phyloP scores from a whole-genome alignment of 148 eudicot genomes.

The Agrostemma githago region DNA sequence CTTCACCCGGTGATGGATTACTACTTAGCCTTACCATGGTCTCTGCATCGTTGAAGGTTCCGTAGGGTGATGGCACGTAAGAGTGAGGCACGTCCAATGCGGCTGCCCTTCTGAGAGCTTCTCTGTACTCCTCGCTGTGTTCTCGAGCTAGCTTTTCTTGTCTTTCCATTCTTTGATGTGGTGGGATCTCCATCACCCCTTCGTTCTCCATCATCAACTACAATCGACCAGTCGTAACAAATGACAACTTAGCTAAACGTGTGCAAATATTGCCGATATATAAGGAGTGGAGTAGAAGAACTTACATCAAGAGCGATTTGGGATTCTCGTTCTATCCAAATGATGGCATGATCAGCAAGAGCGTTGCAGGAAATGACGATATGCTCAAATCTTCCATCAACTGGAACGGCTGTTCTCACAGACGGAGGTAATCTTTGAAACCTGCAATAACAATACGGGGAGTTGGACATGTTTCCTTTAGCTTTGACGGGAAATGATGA shows the following conservation, averaged over 20 bases:
- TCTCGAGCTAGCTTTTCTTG: slow-evolving; percentile 62
- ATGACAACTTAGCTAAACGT: background rate
- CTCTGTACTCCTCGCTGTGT: slow-evolving; percentile 61
- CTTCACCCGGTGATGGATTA: slow-evolving; percentile 24
- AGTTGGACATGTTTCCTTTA: background rate
- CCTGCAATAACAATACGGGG: slow-evolving; percentile 31
- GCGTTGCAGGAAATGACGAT: slow-evolving; percentile 74
- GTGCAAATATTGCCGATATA: background rate
- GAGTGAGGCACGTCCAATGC: slow-evolving; percentile 63
- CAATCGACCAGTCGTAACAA: background rate
- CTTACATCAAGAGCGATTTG: slow-evolving; percentile 76
- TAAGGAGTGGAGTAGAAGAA: slow-evolving; percentile 6
- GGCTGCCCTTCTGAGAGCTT: slow-evolving; percentile 63
- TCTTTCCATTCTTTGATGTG: slow-evolving; percentile 72
- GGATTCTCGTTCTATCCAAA: slow-evolving; percentile 78
- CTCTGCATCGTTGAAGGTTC: slow-evolving; percentile 57
- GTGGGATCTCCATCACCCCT: slow-evolving; percentile 57
- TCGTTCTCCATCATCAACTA: slow-evolving; percentile 77
- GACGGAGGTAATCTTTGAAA: slow-evolving; percentile 53
- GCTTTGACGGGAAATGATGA: background rate
- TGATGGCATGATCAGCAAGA: slow-evolving; percentile 67
- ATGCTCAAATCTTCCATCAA: slow-evolving; percentile 92
- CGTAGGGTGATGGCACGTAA: slow-evolving; percentile 61
- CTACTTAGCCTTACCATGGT: slow-evolving; percentile 33
- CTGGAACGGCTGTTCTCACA: slow-evolving; percentile 89